Conservation (phyloP, 345 rosid genomes). For the Eucalyptus microcorys region DNA sequence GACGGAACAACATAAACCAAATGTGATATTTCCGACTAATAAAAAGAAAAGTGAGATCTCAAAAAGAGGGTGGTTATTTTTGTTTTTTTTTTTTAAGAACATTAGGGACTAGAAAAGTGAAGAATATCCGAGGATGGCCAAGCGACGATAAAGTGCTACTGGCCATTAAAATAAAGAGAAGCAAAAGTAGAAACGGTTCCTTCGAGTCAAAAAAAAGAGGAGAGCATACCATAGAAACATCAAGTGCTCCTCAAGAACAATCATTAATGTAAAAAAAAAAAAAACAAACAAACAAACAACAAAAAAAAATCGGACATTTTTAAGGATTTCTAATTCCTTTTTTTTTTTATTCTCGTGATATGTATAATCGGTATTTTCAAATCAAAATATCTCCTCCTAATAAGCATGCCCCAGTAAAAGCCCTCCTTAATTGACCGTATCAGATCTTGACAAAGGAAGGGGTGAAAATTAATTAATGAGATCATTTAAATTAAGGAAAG, state of each 20-base stretch:
- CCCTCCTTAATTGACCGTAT: not conserved
- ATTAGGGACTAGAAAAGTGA: not conserved
- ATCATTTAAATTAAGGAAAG: not conserved
- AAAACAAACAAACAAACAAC: not conserved
- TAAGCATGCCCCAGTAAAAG: not conserved
- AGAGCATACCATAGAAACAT: not conserved
- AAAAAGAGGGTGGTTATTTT: not conserved
- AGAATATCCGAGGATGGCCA: not conserved
- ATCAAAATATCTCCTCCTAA: not conserved
- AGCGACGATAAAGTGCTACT: not conserved
- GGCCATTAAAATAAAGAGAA: not conserved
- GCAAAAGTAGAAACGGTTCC: not conserved
- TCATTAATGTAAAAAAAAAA: not conserved
- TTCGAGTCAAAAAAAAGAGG: not conserved
- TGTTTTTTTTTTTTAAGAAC: not conserved
- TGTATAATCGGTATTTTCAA: not conserved
- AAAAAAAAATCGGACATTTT: not conserved
- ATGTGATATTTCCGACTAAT: rapidly evolving
- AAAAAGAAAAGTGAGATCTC: not conserved
- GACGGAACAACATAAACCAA: not conserved
- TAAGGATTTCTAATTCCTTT: not conserved
- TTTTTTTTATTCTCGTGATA: rapidly evolving
- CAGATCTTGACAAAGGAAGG: not conserved
- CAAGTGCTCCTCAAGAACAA: not conserved
- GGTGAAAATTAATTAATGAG: not conserved